These are phyloP conservation scores for Rubia tinctorum DNA, from an alignment of 305 asterid genomes.

Conservation along the genomic window DNA sequence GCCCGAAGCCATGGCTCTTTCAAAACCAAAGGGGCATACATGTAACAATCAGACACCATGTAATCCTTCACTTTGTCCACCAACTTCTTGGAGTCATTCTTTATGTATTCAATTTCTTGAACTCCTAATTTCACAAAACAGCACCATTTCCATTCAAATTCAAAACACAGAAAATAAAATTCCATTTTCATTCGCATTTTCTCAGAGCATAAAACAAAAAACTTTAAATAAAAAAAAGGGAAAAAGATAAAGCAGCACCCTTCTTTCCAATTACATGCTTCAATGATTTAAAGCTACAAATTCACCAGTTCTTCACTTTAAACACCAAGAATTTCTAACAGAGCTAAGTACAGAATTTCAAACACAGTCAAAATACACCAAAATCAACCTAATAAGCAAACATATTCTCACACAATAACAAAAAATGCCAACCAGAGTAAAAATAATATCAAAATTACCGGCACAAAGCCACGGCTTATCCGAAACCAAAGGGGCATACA, in stretches of 20 bases:
- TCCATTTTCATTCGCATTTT: background rate
- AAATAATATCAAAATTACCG: conserved; percentile 22
- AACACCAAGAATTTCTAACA: background rate
- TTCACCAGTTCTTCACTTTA: background rate
- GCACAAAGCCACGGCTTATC: conserved; percentile 19
- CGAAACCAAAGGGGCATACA: conserved; percentile 47
- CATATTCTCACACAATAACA: background rate
- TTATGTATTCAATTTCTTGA: conserved; percentile 18
- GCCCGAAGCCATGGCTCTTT: conserved; percentile 20
- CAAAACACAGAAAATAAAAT: background rate
- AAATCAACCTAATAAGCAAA: background rate
- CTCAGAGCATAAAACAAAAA: background rate
- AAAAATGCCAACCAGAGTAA: background rate
- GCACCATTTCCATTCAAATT: conserved; percentile 1
- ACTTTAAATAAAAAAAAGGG: background rate
- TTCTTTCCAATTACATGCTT: background rate
- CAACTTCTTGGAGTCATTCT: conserved; percentile 26
- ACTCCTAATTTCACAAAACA: conserved; percentile 25
- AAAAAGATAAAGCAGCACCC: background rate
- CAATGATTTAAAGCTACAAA: background rate
- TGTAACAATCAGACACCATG: conserved; percentile 45
- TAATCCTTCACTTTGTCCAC: conserved; percentile 27
- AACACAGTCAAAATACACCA: background rate
- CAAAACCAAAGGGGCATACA: conserved; percentile 49
- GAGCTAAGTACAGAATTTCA: background rate